These are phyloP conservation scores for Blastobotrys chiropterorum DNA, from an alignment of 805 yeast genomes.

Conservation along the genomic window DNA sequence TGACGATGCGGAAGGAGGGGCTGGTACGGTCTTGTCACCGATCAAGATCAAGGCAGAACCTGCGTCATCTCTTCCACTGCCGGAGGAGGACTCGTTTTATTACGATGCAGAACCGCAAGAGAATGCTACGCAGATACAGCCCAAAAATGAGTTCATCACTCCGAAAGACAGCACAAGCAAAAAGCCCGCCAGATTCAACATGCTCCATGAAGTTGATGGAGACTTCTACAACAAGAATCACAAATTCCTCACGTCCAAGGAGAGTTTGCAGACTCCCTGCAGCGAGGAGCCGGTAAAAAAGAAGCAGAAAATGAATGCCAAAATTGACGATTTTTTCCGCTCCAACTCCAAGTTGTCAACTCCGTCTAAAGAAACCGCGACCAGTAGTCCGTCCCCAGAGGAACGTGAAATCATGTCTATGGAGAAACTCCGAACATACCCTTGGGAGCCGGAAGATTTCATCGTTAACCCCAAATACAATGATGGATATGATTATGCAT, in stretches of 20 bases:
- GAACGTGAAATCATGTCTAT: background rate
- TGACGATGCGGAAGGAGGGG: too few species aligned
- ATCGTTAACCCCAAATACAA: conserved; percentile 32
- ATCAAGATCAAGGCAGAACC: background rate
- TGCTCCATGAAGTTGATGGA: too few species aligned
- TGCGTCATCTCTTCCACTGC: background rate
- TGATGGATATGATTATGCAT: conserved; percentile 29
- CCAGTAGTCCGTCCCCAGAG: background rate
- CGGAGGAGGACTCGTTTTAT: background rate
- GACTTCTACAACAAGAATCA: too few species aligned
- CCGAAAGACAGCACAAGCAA: background rate
- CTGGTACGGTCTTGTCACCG: background rate
- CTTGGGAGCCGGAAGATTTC: conserved; percentile 38
- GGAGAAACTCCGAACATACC: background rate
- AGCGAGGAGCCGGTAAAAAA: too few species aligned
- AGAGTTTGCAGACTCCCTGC: too few species aligned
- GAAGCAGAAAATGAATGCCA: too few species aligned
- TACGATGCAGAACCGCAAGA: background rate
- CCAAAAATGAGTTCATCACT: background rate
- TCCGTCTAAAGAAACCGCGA: too few species aligned
- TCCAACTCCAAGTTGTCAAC: too few species aligned
- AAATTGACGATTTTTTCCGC: too few species aligned
- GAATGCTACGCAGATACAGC: background rate
- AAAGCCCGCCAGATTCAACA: too few species aligned
- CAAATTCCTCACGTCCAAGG: too few species aligned